These are phyloP conservation scores for Pelargonium myrrhifolium DNA, from an alignment of 441 rosid genomes.

Conservation along the genomic window DNA sequence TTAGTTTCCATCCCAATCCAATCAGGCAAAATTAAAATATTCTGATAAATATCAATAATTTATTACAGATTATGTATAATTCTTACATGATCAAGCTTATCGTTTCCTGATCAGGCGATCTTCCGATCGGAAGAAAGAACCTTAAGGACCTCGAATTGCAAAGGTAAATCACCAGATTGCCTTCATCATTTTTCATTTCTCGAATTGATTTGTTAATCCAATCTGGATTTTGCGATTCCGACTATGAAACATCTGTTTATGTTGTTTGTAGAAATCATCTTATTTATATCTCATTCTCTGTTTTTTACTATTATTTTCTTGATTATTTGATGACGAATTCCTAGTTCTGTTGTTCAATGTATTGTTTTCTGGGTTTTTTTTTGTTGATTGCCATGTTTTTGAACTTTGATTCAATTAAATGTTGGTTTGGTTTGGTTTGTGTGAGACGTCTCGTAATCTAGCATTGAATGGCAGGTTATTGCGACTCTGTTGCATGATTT, in stretches of 20 bases:
- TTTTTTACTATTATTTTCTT: background rate
- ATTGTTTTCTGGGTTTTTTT: background rate
- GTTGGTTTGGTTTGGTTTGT: background rate
- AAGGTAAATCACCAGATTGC: background rate
- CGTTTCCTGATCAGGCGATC: conserved; percentile 1
- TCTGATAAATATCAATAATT: background rate
- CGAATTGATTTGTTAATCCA: background rate
- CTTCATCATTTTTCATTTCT: background rate
- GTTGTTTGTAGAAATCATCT: background rate
- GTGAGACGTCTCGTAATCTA: background rate
- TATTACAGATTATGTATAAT: background rate
- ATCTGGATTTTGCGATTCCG: background rate
- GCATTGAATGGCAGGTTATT: background rate
- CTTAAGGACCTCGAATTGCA: background rate
- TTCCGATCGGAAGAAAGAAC: background rate
- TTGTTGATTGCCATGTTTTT: background rate
- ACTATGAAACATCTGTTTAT: background rate
- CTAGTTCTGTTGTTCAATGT: background rate
- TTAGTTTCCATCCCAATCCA: background rate
- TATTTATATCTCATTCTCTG: background rate
- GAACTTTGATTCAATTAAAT: background rate
- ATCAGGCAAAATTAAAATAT: background rate
- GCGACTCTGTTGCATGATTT: too few relatives aligned
- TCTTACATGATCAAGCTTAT: conserved; percentile 2
- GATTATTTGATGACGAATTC: background rate